Evolutionary conservation across 1,284 basidiomycete genomes (phyloP), one percentile per base, ranked within the genome.

Genomic region (Exobasidium rhododendri): DNA sequence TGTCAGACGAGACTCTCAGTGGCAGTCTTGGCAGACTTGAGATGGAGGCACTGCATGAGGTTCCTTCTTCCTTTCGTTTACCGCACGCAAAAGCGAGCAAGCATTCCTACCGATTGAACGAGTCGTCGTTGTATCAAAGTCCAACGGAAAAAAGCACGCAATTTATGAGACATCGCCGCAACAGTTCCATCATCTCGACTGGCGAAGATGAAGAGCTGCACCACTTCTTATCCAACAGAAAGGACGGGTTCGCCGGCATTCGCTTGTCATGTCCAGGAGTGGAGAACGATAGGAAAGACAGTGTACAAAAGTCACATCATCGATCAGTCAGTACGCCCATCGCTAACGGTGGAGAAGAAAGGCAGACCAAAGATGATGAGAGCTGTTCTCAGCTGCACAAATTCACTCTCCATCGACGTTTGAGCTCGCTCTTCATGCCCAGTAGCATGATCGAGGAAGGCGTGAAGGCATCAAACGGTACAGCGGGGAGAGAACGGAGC

Each of bases 21-120:
- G n/a, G n/a, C n/a, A n/a, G n/a, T n/a, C n/a, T n/a, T n/a, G n/a
- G n/a, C n/a, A n/a, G n/a, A n/a, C 7, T 20, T 26, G 24, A 17
- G 24, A 13, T 47, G 11, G 46, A 47, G 24, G 47, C n/a, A 28
- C 20, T 50, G 13, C 24, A 50, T 50, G 47, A 50, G 13, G 13
- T 50, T 50, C 47, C 47, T 24, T 5, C 47, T 50, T 4, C 47
- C 14, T 50, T 50, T 28, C 20, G 26, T 13, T 50, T 26, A 50
- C 20, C 47, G 14, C 20, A 50, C 14, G 20, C 47, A 20, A 40
- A 40, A 40, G 35, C 17, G 35, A 17, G 10, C 35, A 40, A 40
- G 35, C 35, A 40, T 40, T 40, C 35, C 7, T 40, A 40, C 35
- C 35, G 35, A 40, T 17, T 10, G 7, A 17, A 40, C 17, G 35